phyloP scores from a whole-genome alignment of 2,329 filamentous ascomycete genomes.

The Aspergillus pseudoviridinutans region DNA sequence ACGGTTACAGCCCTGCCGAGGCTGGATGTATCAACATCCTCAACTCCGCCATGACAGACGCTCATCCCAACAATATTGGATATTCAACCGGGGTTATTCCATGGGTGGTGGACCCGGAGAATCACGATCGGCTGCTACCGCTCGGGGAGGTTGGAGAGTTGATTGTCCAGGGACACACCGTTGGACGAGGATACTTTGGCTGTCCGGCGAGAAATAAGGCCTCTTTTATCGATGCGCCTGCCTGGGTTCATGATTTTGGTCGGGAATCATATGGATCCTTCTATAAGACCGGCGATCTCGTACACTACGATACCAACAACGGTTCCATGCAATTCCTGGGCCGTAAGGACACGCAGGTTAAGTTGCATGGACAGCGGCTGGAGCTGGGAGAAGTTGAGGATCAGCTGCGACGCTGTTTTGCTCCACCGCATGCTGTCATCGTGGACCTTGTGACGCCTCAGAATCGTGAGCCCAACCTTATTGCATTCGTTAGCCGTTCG shows the following conservation, averaged over 20 bases:
- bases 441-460: no score
- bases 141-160: not conserved
- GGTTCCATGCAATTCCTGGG: not conserved
- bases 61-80: not conserved
- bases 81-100: not conserved
- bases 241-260: not conserved
- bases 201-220: not conserved
- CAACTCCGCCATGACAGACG: not conserved
- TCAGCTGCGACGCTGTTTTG: not conserved
- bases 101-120: slow-evolving; percentile 3
- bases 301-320: not conserved
- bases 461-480: no score
- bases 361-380: not conserved
- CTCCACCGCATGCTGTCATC: not conserved
- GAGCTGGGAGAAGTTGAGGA: slow-evolving; percentile 3
- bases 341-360: not conserved
- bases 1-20: not conserved
- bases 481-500: no score
- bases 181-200: not conserved
- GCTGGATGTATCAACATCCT: not conserved
- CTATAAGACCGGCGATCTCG: slow-evolving; percentile 3
- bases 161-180: not conserved
- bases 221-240: not conserved
- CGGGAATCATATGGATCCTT: not conserved
- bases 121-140: not conserved